phyloP scores from a whole-genome alignment of 805 yeast species.

The Saccharomycopsis sp. region DNA sequence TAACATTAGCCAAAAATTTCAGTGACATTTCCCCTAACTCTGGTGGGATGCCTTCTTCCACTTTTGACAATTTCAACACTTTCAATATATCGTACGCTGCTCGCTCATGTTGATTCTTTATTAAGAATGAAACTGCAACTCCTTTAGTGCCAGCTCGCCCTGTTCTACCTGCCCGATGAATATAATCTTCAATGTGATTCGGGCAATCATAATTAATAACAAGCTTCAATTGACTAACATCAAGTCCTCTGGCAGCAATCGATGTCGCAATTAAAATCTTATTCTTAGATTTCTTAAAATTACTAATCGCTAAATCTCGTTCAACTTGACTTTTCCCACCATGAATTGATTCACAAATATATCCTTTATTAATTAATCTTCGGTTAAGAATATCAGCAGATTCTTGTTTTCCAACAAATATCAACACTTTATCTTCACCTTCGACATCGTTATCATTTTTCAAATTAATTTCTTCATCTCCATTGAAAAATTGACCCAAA shows the following conservation, averaged over 20 bases:
- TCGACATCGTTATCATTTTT: constrained; percentile 23
- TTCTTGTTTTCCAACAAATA: constrained; percentile 87
- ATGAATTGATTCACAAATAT: constrained; percentile 65
- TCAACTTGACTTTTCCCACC: constrained; percentile 90
- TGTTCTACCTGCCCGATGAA: constrained; percentile 93
- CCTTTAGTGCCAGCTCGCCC: constrained; percentile 88
- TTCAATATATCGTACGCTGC: constrained; percentile 62
- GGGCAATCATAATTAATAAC: constrained; percentile 83
- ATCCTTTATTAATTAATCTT: constrained; percentile 44
- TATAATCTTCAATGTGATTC: constrained; percentile 88
- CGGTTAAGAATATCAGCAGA: constrained; percentile 67
- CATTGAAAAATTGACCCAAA: constrained; percentile 35
- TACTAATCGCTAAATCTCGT: constrained; percentile 64
- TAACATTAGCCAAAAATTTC: constrained; percentile 52
- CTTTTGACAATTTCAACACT: constrained; percentile 46
- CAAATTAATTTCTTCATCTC: neutral
- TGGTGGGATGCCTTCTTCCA: constrained; percentile 44
- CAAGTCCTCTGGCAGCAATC: constrained; percentile 90
- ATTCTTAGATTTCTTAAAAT: constrained; percentile 56
- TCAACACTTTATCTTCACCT: constrained; percentile 46
- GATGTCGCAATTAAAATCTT: constrained; percentile 81
- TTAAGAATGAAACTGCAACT: constrained; percentile 64
- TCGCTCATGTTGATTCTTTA: constrained; percentile 52
- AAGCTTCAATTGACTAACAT: constrained; percentile 75
- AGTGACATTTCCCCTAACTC: constrained; percentile 41